Conservation (phyloP, 768 basidiomycete species). For the Russula earlei region DNA sequence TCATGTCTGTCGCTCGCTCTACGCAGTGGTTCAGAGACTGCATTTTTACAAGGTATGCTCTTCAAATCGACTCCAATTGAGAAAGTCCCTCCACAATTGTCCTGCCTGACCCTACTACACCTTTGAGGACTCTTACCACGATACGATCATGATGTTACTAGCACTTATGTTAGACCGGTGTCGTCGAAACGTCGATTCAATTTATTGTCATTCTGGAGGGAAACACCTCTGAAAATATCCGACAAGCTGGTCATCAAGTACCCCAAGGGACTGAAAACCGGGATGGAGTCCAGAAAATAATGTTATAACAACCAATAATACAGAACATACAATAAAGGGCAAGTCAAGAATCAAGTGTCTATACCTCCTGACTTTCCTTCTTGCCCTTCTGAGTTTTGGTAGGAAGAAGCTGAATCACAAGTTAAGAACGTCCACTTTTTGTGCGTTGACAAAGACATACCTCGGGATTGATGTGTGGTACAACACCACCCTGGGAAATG, state of each 20-base stretch:
- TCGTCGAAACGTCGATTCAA: too few relatives aligned
- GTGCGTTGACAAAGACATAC: constrained; percentile 22
- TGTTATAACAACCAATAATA: constrained; percentile 18
- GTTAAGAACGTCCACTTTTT: not conserved
- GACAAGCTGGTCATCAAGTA: not conserved
- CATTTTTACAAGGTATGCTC: too few relatives aligned
- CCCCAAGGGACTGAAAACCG: not conserved
- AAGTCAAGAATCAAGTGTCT: not conserved
- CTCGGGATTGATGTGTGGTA: constrained; percentile 68
- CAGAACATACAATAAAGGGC: constrained; percentile 19
- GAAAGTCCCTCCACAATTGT: too few relatives aligned
- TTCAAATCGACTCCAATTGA: too few relatives aligned
- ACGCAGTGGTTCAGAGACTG: too few relatives aligned
- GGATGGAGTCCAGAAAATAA: constrained; percentile 13
- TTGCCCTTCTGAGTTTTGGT: constrained; percentile 45
- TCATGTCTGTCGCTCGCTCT: too few relatives aligned
- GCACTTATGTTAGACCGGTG: too few relatives aligned
- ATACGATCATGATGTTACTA: too few relatives aligned
- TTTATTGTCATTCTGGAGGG: not conserved
- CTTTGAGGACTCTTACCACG: too few relatives aligned
- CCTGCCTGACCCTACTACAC: too few relatives aligned
- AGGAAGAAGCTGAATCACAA: constrained; percentile 28
- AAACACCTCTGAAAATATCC: not conserved
- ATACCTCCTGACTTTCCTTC: constrained; percentile 38
- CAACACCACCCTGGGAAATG: constrained; percentile 93